Evolutionary conservation across 2,329 filamentous ascomycete species (phyloP).

Genomic region (Fusarium multiceps): DNA sequence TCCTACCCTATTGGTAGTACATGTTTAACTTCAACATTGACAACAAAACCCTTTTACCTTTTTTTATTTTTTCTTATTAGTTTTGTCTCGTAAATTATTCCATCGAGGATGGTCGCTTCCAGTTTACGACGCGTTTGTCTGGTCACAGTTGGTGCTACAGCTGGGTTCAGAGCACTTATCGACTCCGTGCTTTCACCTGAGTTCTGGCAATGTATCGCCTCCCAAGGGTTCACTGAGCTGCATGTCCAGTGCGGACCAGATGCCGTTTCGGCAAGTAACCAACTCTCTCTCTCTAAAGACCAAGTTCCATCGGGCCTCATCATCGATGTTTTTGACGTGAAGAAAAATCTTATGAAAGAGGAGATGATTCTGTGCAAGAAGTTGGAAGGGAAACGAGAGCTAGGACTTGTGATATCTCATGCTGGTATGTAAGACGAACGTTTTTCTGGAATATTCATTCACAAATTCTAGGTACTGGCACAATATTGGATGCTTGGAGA

Average conservation of each 20-base stretch:
- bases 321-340: conserved; percentile 49
- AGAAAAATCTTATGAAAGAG: conserved; percentile 51
- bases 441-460: neutral
- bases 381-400: conserved; percentile 57
- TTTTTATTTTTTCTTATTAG: neutral
- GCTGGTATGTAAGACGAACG: conserved; percentile 69
- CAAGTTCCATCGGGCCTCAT: conserved; percentile 44
- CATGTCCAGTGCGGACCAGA: conserved; percentile 84
- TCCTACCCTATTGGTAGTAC: conserved; percentile 13
- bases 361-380: conserved; percentile 67
- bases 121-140: conserved; percentile 67
- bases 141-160: conserved; percentile 92
- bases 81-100: neutral
- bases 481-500: conserved; percentile 84
- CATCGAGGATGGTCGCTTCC: conserved; percentile 10
- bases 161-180: conserved; percentile 80
- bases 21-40: conserved; percentile 1
- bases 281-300: conserved; percentile 32
- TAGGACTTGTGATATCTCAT: conserved; percentile 87
- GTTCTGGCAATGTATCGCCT: conserved; percentile 71
- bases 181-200: conserved; percentile 68
- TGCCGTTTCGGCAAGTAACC: conserved; percentile 53
- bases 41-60: neutral
- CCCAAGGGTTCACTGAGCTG: conserved; percentile 75
- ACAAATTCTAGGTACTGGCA: conserved; percentile 77